Percentiles rank a stretch among this genome's conserved stretches.
Evolutionary conservation across 306 rosid species (phyloP).

Genomic region (Astragalus membranaceus): DNA sequence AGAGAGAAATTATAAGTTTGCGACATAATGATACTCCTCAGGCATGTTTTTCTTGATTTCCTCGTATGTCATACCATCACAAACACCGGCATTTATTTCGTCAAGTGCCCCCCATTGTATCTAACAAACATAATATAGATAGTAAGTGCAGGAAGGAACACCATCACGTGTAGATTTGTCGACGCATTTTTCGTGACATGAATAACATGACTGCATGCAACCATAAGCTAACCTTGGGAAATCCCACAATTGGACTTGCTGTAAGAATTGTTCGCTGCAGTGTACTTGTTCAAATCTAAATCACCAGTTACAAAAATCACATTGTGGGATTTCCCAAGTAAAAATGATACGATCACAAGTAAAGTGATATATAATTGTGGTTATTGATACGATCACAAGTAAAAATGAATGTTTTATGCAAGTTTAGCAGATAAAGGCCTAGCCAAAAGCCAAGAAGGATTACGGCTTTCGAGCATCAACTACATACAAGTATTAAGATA

Average conservation of each 20-base stretch:
- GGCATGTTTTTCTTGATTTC: slow-evolving; percentile 99
- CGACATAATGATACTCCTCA: slow-evolving; percentile 79
- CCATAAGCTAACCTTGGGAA: slow-evolving; percentile 68
- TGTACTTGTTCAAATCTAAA: slow-evolving; percentile 97
- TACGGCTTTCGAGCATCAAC: slow-evolving; percentile 1
- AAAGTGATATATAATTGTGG: background rate
- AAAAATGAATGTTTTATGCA: background rate
- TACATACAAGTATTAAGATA: background rate
- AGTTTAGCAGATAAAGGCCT: background rate
- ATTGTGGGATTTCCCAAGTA: too few relatives aligned
- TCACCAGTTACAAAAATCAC: slow-evolving; percentile 20
- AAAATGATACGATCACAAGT: too few relatives aligned
- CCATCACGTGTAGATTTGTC: background rate
- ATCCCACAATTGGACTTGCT: slow-evolving; percentile 78
- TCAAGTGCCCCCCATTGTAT: slow-evolving; percentile 99
- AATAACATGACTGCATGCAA: slow-evolving; percentile 14
- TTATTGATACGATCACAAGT: background rate
- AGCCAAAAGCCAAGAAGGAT: background rate
- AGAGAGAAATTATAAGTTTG: slow-evolving; percentile 18
- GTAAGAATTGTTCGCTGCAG: slow-evolving; percentile 90
- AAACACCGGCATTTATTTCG: slow-evolving; percentile 90
- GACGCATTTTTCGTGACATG: background rate
- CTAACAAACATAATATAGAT: slow-evolving; percentile 32
- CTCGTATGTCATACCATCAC: slow-evolving; percentile 95
- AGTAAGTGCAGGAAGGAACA: background rate